Evolutionary conservation across 495 filamentous ascomycete genomes (phyloP).

Genomic region (Talaromyces wortmannii): DNA sequence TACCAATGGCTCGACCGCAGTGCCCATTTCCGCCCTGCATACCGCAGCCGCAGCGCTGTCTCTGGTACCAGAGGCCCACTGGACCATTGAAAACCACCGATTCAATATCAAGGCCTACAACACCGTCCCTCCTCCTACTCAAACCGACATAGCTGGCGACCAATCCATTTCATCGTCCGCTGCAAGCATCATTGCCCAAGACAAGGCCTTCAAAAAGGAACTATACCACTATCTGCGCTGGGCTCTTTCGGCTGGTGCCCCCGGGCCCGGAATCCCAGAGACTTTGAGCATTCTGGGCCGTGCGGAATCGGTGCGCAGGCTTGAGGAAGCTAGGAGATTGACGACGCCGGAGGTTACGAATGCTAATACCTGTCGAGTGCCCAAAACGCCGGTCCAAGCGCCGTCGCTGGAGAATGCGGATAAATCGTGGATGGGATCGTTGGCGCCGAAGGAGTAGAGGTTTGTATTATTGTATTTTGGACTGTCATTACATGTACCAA

Average conservation of each 20-base stretch:
- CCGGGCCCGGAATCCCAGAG: constrained; percentile 51
- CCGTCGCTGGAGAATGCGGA: neutral
- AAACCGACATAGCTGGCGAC: neutral
- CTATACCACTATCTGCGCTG: constrained; percentile 58
- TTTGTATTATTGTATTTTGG: no score
- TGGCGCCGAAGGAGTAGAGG: neutral
- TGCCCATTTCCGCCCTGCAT: constrained; percentile 30
- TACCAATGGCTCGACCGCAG: constrained; percentile 2
- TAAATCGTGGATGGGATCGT: neutral
- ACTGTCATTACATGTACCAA: neutral
- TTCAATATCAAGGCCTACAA: constrained; percentile 32
- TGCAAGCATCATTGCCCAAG: constrained; percentile 1
- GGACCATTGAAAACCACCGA: constrained; percentile 28
- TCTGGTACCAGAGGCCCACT: constrained; percentile 31
- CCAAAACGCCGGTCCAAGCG: neutral
- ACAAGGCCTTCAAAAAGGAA: constrained; percentile 34
- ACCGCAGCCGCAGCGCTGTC: constrained; percentile 27
- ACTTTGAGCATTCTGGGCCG: constrained; percentile 60
- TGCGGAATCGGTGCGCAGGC: constrained; percentile 47
- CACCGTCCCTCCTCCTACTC: constrained; percentile 13
- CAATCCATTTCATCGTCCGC: neutral
- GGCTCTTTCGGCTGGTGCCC: constrained; percentile 50
- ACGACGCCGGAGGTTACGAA: neutral
- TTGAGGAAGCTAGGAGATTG: constrained; percentile 39
- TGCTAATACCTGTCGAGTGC: neutral